Evolutionary conservation across 257 asterid genomes (phyloP).

Genomic region (Ehretia macrophylla): DNA sequence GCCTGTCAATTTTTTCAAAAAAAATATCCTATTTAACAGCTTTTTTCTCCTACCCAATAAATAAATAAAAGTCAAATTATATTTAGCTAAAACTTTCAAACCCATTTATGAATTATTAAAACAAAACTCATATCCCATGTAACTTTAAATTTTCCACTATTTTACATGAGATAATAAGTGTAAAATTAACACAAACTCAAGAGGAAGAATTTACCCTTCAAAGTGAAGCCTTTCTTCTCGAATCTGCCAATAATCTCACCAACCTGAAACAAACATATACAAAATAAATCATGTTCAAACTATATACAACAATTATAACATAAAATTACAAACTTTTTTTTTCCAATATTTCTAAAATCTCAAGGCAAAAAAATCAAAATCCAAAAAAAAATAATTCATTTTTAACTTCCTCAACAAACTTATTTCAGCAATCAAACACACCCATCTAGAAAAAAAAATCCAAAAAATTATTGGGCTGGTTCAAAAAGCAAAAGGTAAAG

Average conservation of each 20-base stretch:
- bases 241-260: slow-evolving; percentile 90
- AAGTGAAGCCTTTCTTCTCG: slow-evolving; percentile 92
- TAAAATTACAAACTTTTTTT: not conserved
- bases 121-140: no score
- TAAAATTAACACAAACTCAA: not conserved
- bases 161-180: not conserved
- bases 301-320: not conserved
- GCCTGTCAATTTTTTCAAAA: no score
- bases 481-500: not conserved
- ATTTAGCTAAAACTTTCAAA: no score
- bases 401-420: no score
- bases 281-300: not conserved
- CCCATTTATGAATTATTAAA: no score
- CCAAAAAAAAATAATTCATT: not conserved
- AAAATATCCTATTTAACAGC: no score
- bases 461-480: not conserved
- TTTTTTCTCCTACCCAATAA: no score
- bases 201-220: slow-evolving; percentile 52
- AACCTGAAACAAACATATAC: slow-evolving; percentile 43
- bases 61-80: no score
- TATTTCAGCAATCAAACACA: not conserved
- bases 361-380: no score
- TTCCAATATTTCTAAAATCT: no score
- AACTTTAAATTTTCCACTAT: not conserved
- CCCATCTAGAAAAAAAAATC: not conserved